Evolutionary conservation across 495 filamentous ascomycete species (phyloP).

Genomic region (Podospora fimiseda): DNA sequence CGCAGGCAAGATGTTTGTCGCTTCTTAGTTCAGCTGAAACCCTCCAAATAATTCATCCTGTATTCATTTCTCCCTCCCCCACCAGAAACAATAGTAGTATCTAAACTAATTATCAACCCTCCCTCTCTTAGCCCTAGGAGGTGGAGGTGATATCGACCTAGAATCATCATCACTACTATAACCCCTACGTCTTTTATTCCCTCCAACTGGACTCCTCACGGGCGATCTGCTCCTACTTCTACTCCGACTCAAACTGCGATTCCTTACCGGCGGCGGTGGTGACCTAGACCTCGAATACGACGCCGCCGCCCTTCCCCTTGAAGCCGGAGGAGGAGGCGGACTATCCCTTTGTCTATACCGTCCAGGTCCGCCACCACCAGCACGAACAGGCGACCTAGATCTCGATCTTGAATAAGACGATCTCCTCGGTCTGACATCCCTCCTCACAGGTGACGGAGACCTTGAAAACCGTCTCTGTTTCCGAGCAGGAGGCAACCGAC

Average conservation of each 20-base stretch:
- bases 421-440: not conserved
- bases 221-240: conserved; percentile 16
- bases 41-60: no score
- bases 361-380: not conserved
- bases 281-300: conserved; percentile 11
- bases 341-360: not conserved
- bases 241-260: conserved; percentile 3
- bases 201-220: conserved; percentile 2
- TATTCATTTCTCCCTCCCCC: no score
- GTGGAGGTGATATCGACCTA: conserved; percentile 16
- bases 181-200: conserved; percentile 22
- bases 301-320: not conserved
- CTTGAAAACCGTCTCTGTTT: conserved; percentile 8
- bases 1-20: no score
- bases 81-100: no score
- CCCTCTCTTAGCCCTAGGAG: conserved; percentile 17
- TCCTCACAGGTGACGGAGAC: conserved; percentile 2
- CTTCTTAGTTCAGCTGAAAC: no score
- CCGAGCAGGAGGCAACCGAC: conserved; percentile 10
- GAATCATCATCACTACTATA: conserved; percentile 23
- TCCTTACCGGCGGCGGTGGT: not conserved
- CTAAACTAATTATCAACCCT: conserved; percentile 14
- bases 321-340: not conserved
- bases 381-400: conserved; percentile 1
- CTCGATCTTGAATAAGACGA: conserved; percentile 4